Evolutionary conservation across 352 stramenopile genomes (phyloP).

Genomic region (Phytophthora ohioensis): DNA sequence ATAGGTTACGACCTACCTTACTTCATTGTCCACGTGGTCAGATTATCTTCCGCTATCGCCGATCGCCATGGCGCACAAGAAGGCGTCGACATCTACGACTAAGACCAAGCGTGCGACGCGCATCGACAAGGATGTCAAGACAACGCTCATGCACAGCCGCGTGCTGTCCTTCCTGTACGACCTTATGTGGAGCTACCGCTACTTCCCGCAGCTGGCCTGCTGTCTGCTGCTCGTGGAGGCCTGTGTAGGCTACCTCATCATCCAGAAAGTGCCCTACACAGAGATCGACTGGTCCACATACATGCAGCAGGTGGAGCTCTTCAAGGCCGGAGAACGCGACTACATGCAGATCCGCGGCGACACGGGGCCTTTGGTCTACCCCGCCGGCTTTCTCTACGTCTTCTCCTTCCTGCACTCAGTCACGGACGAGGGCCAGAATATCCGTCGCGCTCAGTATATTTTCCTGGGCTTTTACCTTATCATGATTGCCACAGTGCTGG

Average conservation of each 20-base stretch:
- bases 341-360: conserved; percentile 96
- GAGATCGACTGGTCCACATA: conserved; percentile 99
- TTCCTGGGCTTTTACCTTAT: conserved; percentile 97
- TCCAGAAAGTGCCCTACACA: conserved; percentile 93
- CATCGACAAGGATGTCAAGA: conserved; percentile 91
- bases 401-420: conserved; percentile 95
- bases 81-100: conserved; percentile 26
- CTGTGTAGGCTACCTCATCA: conserved; percentile 77
- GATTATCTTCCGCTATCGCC: conserved; percentile 13
- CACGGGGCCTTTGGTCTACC: conserved; percentile 98
- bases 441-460: conserved; percentile 93
- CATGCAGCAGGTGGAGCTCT: conserved; percentile 97
- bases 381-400: conserved; percentile 97
- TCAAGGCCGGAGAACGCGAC: conserved; percentile 94
- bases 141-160: conserved; percentile 68
- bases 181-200: conserved; percentile 89
- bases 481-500: conserved; percentile 88
- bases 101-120: conserved; percentile 59
- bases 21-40: conserved; percentile 33
- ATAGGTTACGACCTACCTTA: conserved; percentile 2
- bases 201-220: conserved; percentile 74
- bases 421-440: conserved; percentile 87
- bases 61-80: conserved; percentile 41
- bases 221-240: conserved; percentile 67
- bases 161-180: conserved; percentile 83